Evolutionary conservation across 495 filamentous ascomycete species (phyloP).

Genomic region (Elasticomyces elasticus): DNA sequence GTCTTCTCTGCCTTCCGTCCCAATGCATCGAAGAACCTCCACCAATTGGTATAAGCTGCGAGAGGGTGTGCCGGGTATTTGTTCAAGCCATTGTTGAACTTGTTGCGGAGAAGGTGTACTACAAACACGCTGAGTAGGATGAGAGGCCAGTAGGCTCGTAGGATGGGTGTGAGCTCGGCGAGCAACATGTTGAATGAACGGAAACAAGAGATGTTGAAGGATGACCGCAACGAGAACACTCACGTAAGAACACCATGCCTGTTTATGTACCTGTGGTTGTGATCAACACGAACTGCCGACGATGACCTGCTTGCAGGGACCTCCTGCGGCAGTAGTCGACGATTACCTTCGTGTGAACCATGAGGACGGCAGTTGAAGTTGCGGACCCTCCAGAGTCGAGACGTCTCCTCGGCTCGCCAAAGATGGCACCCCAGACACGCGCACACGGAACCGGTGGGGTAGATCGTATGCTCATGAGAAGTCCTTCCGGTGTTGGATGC

Average conservation of each 20-base stretch:
- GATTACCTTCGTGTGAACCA: not conserved
- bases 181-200: conserved; percentile 24
- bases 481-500: too few species aligned
- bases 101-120: conserved; percentile 44
- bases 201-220: not conserved
- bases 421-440: not conserved
- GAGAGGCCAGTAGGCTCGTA: conserved; percentile 42
- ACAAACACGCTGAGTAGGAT: conserved; percentile 26
- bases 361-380: conserved; percentile 1
- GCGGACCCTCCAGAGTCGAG: not conserved
- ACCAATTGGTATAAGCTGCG: conserved; percentile 38
- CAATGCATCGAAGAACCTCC: conserved; percentile 53
- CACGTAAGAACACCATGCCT: not conserved
- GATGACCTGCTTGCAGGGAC: not conserved
- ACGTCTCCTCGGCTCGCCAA: not conserved
- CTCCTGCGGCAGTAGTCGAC: not conserved
- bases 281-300: not conserved
- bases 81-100: conserved; percentile 46
- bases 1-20: conserved; percentile 52
- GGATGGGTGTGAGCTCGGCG: conserved; percentile 27
- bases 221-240: not conserved
- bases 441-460: not conserved
- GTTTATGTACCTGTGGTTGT: not conserved
- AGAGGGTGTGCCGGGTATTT: conserved; percentile 17
- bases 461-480: too few species aligned